Evolutionary conservation across 2,329 filamentous ascomycete species (phyloP), one percentile per base, ranked within the genome.

Genomic region (Conoideocrella luteorostrata): DNA sequence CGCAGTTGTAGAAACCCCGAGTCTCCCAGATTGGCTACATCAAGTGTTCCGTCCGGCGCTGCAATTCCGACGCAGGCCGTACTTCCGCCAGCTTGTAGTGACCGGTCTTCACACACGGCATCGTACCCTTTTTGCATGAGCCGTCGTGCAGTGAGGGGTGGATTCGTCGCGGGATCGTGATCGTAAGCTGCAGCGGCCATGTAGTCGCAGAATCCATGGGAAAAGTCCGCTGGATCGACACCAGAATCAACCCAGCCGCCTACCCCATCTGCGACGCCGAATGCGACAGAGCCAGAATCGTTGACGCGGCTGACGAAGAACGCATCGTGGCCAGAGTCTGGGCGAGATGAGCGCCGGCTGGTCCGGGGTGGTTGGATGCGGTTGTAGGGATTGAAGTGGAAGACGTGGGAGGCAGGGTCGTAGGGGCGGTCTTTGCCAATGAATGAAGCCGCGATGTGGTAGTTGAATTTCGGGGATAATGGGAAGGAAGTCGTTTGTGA

Each of bases 231-330:
- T 7, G 93, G 90, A 58, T 98, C 90, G 41, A 98, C 84, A 35
- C 89, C 89, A 30, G 86, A 91, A 55, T 95, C 87, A 50, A 85
- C 80, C 90, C 93, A 98, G 28, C 93, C 93, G 38, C 93, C 93
- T 0, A 98, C 93, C 10, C 93, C 93, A 61, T 98, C 93, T 42
- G 90, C 89, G 20, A 98, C 79, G 15, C 88, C 93, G 53, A 98
- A 84, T 1, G 90, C 88, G 10, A 95, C 77, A 32, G 81, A 74
- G 29, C 80, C 75, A 2, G 76, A 77, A 50, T 81, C 78, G 41
- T 86, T 87, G n/a, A 96, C 71, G 20, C 82, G 80, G 58, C 85
- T 79, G 55, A 93, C 84, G 66, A 98, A 98, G 70, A 96, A 97
- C 46, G 93, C 88, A 74, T 98, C 93, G 66, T 98, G 90, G 13